Conservation (phyloP, 371 early-diverging fungal genomes). For the Sporodiniella umbellata region DNA sequence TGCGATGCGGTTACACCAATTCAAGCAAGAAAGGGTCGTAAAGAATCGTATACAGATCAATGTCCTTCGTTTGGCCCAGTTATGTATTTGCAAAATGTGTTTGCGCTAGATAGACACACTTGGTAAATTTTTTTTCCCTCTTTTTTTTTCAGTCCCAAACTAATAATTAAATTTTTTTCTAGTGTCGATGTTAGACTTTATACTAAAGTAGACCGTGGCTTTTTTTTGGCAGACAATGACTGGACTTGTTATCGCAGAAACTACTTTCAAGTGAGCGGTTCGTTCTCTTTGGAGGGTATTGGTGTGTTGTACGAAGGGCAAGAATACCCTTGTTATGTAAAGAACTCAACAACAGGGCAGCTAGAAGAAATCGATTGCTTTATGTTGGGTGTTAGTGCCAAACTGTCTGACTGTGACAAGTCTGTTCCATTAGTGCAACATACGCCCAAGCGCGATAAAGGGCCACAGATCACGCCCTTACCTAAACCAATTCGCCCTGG, state of each 20-base stretch:
- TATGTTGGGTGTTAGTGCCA: constrained; percentile 62
- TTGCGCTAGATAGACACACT: constrained; percentile 2
- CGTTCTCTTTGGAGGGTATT: constrained; percentile 54
- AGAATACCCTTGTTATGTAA: constrained; percentile 52
- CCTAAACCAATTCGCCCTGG: constrained; percentile 57
- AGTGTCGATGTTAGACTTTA: constrained; percentile 45
- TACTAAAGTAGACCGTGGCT: constrained; percentile 71
- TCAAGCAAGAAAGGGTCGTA: constrained; percentile 3
- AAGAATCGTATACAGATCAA: constrained; percentile 8
- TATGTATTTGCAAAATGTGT: constrained; percentile 11
- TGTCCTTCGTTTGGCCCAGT: constrained; percentile 15
- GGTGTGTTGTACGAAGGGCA: constrained; percentile 34
- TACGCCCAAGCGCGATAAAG: constrained; percentile 92
- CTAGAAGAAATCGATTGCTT: constrained; percentile 44
- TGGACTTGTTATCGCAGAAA: constrained; percentile 94
- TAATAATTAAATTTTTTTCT: background rate
- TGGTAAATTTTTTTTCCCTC: no score
- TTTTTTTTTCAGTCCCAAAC: no score
- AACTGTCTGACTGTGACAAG: constrained; percentile 50
- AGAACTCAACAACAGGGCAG: constrained; percentile 22
- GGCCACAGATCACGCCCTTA: constrained; percentile 69
- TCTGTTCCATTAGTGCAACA: constrained; percentile 77
- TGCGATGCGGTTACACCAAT: constrained; percentile 7
- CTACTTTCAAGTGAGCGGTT: constrained; percentile 80
- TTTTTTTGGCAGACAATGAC: constrained; percentile 69